Evolutionary conservation across 2,329 filamentous ascomycete species (phyloP).

Genomic region (Ilyonectria robusta): DNA sequence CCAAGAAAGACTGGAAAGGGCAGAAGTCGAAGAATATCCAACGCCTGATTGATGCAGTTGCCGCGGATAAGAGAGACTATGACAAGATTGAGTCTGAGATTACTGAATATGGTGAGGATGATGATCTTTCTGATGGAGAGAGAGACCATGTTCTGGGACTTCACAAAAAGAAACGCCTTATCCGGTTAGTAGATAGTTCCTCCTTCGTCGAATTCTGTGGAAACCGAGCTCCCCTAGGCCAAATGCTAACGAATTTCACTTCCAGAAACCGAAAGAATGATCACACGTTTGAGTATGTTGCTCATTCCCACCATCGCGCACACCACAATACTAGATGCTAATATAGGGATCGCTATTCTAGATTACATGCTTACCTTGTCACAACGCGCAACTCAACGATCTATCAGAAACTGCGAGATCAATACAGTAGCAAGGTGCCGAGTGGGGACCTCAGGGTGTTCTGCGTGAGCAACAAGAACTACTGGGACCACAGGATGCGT

Average conservation of each 20-base stretch:
- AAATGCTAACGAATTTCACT: not conserved
- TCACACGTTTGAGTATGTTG: constrained; percentile 46
- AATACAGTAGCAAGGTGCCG: constrained; percentile 48
- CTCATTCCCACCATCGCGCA: not conserved
- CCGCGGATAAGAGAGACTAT: constrained; percentile 21
- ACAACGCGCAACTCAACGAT: constrained; percentile 56
- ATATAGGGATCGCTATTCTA: constrained; percentile 19
- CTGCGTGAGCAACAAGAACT: constrained; percentile 61
- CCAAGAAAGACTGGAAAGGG: constrained; percentile 51
- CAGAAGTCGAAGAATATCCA: constrained; percentile 35
- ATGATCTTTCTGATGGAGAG: constrained; percentile 32
- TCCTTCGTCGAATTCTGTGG: not conserved
- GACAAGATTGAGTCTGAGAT: constrained; percentile 27
- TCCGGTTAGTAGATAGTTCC: constrained; percentile 6
- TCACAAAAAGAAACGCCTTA: not conserved
- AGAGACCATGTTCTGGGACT: not conserved
- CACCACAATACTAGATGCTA: not conserved
- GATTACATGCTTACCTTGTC: constrained; percentile 54
- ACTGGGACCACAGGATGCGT: constrained; percentile 54
- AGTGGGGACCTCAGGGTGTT: constrained; percentile 53
- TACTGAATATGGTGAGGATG: constrained; percentile 16
- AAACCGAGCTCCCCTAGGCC: too few relatives aligned
- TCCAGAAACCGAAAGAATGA: constrained; percentile 32
- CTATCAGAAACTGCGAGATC: constrained; percentile 41
- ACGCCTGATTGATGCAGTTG: constrained; percentile 33